A percentile compares a stretch with the other conserved stretches of the same genome.
Evolutionary conservation across 768 basidiomycete species (phyloP).

Genomic region (Termitomyces sp.): DNA sequence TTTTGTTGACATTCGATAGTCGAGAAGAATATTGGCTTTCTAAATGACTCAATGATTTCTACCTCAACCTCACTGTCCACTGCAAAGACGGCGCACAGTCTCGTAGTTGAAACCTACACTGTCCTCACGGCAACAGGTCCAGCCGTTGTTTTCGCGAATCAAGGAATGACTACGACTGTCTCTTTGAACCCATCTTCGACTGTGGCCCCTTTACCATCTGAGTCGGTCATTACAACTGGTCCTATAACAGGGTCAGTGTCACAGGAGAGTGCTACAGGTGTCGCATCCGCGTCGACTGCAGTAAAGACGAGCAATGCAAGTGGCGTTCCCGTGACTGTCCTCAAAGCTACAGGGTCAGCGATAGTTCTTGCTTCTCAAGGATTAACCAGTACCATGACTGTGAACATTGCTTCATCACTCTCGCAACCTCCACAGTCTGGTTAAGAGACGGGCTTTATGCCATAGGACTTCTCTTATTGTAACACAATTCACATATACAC

Average conservation of each 20-base stretch:
- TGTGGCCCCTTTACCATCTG: neutral
- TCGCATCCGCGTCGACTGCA: neutral
- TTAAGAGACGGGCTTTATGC: neutral
- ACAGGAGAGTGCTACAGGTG: neutral
- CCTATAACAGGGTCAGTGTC: neutral
- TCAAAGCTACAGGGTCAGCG: conserved; percentile 9
- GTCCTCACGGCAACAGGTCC: conserved; percentile 9
- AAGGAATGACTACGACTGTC: conserved; percentile 7
- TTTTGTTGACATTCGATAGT: neutral
- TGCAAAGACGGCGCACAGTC: neutral
- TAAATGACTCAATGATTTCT: neutral
- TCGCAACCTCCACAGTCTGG: neutral
- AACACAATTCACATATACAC: neutral
- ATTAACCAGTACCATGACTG: conserved; percentile 2
- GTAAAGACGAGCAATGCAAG: neutral
- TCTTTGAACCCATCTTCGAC: conserved; percentile 1
- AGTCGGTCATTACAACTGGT: neutral
- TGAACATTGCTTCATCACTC: neutral
- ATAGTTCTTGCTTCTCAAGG: conserved; percentile 10
- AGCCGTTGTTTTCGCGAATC: conserved; percentile 6
- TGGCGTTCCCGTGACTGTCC: conserved; percentile 1
- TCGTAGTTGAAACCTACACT: conserved; percentile 7
- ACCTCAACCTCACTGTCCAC: neutral
- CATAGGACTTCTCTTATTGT: neutral
- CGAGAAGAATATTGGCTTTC: conserved; percentile 6